Conservation (phyloP, 2,329 filamentous ascomycete genomes). For the Fusarium napiforme region DNA sequence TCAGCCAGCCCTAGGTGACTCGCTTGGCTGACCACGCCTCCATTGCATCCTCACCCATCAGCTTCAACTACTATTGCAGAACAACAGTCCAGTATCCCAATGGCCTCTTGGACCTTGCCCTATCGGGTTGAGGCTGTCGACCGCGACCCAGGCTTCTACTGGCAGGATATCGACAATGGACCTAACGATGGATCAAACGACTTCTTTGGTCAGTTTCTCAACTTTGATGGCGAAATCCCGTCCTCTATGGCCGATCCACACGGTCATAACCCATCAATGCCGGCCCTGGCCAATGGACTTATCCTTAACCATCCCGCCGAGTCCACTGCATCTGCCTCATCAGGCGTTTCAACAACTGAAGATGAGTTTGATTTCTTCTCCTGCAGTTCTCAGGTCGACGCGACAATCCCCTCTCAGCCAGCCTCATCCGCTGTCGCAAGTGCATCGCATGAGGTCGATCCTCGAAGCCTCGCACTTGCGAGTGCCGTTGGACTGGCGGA, state of each 20-base stretch:
- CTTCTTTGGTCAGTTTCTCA: conserved; percentile 52
- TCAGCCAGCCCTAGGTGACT: conserved; percentile 38
- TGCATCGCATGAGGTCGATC: conserved; percentile 46
- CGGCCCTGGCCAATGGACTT: conserved; percentile 44
- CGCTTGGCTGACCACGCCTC: conserved; percentile 29
- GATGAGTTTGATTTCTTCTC: conserved; percentile 53
- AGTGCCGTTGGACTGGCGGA: conserved; percentile 15
- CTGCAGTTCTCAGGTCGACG: conserved; percentile 47
- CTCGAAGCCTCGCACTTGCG: conserved; percentile 43
- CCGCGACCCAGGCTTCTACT: conserved; percentile 50
- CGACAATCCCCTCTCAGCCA: conserved; percentile 39
- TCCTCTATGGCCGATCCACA: conserved; percentile 38
- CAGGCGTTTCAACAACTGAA: conserved; percentile 48
- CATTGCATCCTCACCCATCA: conserved; percentile 16
- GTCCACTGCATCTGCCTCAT: conserved; percentile 50
- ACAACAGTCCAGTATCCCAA: conserved; percentile 33
- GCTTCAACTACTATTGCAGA: conserved; percentile 11
- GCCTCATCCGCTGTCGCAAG: conserved; percentile 17
- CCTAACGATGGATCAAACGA: conserved; percentile 47
- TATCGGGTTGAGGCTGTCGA: conserved; percentile 50
- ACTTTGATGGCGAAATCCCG: conserved; percentile 49
- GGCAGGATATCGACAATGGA: conserved; percentile 49
- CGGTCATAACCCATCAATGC: conserved; percentile 37
- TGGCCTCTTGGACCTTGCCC: conserved; percentile 53
- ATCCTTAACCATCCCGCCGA: conserved; percentile 47